Evolutionary conservation across 2,329 filamentous ascomycete genomes (phyloP).

Genomic region (Zelopaecilomyces penicillatus): DNA sequence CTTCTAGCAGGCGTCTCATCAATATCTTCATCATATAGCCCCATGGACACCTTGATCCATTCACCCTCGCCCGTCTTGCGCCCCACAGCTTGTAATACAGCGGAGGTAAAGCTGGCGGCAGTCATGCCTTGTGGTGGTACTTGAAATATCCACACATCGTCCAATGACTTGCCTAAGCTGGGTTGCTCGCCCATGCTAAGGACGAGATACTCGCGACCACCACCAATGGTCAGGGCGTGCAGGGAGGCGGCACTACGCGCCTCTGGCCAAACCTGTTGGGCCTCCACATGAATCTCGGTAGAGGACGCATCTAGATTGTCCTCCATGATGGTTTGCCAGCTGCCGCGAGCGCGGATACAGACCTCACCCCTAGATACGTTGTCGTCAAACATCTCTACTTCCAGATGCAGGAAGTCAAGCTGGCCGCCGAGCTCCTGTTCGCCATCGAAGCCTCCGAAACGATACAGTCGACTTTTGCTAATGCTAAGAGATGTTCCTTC

Average conservation of each 20-base stretch:
- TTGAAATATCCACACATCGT: constrained; percentile 58
- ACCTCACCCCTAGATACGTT: constrained; percentile 39
- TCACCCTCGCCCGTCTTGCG: constrained; percentile 48
- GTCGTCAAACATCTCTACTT: constrained; percentile 48
- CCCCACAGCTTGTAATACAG: constrained; percentile 45
- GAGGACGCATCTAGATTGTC: constrained; percentile 23
- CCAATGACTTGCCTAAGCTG: constrained; percentile 45
- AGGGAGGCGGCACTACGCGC: constrained; percentile 46
- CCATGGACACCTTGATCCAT: constrained; percentile 43
- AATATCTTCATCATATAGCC: constrained; percentile 45
- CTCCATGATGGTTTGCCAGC: constrained; percentile 46
- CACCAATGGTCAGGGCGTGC: constrained; percentile 48
- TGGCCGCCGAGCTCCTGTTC: constrained; percentile 59
- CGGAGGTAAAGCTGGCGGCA: constrained; percentile 46
- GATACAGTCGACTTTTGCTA: constrained; percentile 56
- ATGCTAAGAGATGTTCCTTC: constrained; percentile 61
- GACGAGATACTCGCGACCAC: constrained; percentile 54
- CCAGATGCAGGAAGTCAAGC: constrained; percentile 57
- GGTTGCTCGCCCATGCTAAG: constrained; percentile 51
- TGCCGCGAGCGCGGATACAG: constrained; percentile 39
- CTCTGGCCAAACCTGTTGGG: constrained; percentile 38
- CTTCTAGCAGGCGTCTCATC: constrained; percentile 42
- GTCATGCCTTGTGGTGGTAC: constrained; percentile 47
- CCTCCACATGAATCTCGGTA: constrained; percentile 27
- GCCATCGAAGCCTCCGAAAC: constrained; percentile 76